Evolutionary conservation across 139 green algal species (phyloP).

Genomic region (Chlamydomonas eustigma): DNA sequence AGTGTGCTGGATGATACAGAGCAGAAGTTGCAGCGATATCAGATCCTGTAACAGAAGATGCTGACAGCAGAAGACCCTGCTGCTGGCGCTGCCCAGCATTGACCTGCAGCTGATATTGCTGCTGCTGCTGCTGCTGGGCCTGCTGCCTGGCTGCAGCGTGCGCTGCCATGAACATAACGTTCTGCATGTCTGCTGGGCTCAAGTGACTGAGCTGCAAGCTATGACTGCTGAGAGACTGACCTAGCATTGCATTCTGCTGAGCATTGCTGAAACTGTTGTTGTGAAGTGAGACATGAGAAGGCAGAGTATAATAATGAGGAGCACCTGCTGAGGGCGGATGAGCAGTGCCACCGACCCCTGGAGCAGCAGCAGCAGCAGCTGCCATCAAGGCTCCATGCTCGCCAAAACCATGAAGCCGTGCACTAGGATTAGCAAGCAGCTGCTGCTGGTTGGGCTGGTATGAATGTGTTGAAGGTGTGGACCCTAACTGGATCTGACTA

Average conservation of each 20-base stretch:
- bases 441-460: conserved; percentile 4
- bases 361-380: no score
- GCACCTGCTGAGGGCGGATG: no score
- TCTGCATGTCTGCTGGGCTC: conserved; percentile 8
- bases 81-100: not conserved
- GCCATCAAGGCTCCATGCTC: not conserved
- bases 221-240: not conserved
- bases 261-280: not conserved
- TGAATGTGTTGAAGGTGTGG: not conserved
- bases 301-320: no score
- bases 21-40: not conserved
- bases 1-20: not conserved
- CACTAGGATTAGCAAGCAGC: not conserved
- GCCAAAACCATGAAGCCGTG: not conserved
- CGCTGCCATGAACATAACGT: conserved; percentile 1
- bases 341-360: not conserved
- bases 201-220: conserved; percentile 4
- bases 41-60: not conserved
- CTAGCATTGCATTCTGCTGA: not conserved
- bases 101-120: not conserved
- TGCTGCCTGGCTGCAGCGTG: not conserved
- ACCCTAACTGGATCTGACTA: conserved; percentile 6
- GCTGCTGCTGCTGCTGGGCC: not conserved
- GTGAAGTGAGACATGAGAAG: not conserved
- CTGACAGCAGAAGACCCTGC: not conserved